A percentile compares a stretch with the other conserved stretches of the same genome.
Conservation (phyloP, 768 basidiomycete genomes). For the Boletus rubescentipes region DNA sequence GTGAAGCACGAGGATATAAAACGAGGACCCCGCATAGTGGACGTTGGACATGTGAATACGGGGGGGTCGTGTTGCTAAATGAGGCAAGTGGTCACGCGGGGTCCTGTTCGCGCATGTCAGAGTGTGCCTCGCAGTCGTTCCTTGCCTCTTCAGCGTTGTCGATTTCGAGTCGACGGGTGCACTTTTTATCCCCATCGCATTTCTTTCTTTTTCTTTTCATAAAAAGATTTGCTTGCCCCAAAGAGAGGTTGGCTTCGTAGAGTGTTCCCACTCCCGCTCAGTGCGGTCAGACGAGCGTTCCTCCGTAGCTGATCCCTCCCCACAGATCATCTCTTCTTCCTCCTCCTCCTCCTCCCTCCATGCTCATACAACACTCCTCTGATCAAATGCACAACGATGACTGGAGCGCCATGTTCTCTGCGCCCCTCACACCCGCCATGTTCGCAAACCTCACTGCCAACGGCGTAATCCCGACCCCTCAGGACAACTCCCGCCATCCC, state of each 20-base stretch:
- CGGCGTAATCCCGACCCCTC: slow-evolving; percentile 46
- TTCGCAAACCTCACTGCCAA: slow-evolving; percentile 64
- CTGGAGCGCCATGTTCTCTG: slow-evolving; percentile 61
- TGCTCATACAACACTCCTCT: slow-evolving; percentile 17
- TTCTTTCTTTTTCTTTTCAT: not conserved
- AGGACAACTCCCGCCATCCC: slow-evolving; percentile 35
- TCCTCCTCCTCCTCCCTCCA: slow-evolving; percentile 7
- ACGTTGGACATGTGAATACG: slow-evolving; percentile 28
- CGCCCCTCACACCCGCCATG: slow-evolving; percentile 57
- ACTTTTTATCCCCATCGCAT: slow-evolving; percentile 2
- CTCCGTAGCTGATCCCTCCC: not conserved
- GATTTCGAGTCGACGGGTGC: not conserved
- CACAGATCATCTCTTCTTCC: slow-evolving; percentile 10
- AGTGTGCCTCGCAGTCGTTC: slow-evolving; percentile 16
- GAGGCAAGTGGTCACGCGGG: slow-evolving; percentile 1
- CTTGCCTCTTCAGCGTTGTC: slow-evolving; percentile 20
- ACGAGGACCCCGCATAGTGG: slow-evolving; percentile 17
- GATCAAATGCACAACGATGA: slow-evolving; percentile 36
- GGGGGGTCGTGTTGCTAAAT: slow-evolving; percentile 18
- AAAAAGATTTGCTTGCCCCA: slow-evolving; percentile 20
- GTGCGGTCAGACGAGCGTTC: not conserved
- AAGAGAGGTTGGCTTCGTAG: not conserved
- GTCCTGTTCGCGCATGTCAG: slow-evolving; percentile 15
- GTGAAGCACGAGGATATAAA: slow-evolving; percentile 20
- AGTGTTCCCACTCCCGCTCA: not conserved